Conservation (phyloP, 805 yeast genomes). For the Pichia kluyveri region DNA sequence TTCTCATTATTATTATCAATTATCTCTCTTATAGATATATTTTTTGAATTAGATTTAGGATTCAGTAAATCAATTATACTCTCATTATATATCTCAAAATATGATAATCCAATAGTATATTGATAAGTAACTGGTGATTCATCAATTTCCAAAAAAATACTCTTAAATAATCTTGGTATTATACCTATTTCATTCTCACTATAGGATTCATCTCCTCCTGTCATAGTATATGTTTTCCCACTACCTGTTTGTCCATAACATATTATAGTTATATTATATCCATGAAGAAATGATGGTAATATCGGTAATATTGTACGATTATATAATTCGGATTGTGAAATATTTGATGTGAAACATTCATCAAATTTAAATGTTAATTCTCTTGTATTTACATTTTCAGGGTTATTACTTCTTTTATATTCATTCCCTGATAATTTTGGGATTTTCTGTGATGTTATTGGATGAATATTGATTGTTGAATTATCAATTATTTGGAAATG, state of each 20-base stretch:
- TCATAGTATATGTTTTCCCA: conserved; percentile 80
- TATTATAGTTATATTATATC: conserved; percentile 33
- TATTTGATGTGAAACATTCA: conserved; percentile 42
- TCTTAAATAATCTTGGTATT: conserved; percentile 63
- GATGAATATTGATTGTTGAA: neutral
- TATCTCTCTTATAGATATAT: conserved; percentile 55
- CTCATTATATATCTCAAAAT: conserved; percentile 79
- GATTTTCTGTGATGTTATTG: neutral
- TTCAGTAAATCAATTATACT: conserved; percentile 60
- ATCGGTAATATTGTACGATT: conserved; percentile 50
- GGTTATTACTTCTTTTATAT: neutral
- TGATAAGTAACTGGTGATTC: conserved; percentile 3
- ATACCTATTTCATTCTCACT: conserved; percentile 37
- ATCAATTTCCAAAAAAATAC: conserved; percentile 46
- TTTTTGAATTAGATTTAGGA: conserved; percentile 23
- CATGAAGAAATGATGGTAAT: conserved; percentile 61
- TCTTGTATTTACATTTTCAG: neutral
- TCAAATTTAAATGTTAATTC: conserved; percentile 46
- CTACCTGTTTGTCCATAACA: conserved; percentile 82
- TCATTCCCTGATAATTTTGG: neutral
- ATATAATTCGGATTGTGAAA: conserved; percentile 52
- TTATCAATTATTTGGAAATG: neutral
- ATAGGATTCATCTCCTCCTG: conserved; percentile 44
- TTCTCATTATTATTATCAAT: conserved; percentile 20
- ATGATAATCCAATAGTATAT: conserved; percentile 48